These are phyloP conservation scores for Rhododendron molle DNA, from an alignment of 148 eudicot species.

Conservation along the genomic window DNA sequence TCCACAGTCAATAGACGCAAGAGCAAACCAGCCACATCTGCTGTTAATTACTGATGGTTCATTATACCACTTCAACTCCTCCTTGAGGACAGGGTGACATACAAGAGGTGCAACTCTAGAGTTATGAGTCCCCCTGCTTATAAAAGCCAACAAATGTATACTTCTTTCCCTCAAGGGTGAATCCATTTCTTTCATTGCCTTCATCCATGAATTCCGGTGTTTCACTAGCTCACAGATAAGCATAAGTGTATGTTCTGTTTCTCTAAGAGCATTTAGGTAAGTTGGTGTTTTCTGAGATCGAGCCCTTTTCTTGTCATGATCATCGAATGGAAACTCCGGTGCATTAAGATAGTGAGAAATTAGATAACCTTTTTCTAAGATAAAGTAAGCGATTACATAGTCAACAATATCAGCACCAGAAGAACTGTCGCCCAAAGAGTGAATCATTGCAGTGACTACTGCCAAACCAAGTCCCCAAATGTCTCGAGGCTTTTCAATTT, in stretches of 20 bases:
- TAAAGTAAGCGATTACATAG: constrained; percentile 53
- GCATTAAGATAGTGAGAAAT: constrained; percentile 64
- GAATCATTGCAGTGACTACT: constrained; percentile 66
- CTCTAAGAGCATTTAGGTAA: constrained; percentile 59
- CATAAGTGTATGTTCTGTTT: constrained; percentile 67
- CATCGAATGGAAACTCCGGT: constrained; percentile 58
- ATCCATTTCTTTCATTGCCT: constrained; percentile 62
- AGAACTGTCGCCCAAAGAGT: constrained; percentile 63
- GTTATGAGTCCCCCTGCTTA: constrained; percentile 59
- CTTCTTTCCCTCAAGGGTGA: constrained; percentile 71
- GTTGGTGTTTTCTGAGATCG: constrained; percentile 55
- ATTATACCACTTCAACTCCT: constrained; percentile 59
- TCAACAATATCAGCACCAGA: constrained; percentile 55
- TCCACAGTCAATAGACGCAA: constrained; percentile 66
- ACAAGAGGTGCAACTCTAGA: constrained; percentile 44
- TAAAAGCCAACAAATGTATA: constrained; percentile 88
- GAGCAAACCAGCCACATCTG: constrained; percentile 75
- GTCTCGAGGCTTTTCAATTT: constrained; percentile 47
- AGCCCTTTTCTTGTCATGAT: constrained; percentile 70
- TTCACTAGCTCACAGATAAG: constrained; percentile 64
- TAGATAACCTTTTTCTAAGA: constrained; percentile 59
- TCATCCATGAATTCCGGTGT: constrained; percentile 69
- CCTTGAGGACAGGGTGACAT: constrained; percentile 65
- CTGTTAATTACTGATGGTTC: constrained; percentile 59
- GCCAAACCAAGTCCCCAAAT: constrained; percentile 84